These are phyloP conservation scores for Coniochaeta ligniaria DNA, from an alignment of 2,329 filamentous ascomycete genomes.

Conservation along the genomic window DNA sequence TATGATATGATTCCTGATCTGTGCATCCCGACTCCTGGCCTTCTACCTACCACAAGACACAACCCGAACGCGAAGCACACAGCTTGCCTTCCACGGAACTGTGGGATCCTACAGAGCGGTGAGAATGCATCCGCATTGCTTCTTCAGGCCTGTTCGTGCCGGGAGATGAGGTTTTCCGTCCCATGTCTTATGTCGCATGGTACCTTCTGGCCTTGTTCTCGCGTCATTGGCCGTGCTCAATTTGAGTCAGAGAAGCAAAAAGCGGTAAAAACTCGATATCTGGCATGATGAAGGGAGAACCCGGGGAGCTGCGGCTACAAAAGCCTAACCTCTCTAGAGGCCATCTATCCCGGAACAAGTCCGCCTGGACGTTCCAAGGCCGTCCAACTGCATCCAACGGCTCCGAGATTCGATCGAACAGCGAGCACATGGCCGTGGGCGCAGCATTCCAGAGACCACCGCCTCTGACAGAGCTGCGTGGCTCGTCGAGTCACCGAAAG, in stretches of 20 bases:
- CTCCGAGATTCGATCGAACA: background rate
- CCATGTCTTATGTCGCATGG: background rate
- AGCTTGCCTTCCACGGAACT: background rate
- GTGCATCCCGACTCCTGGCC: background rate
- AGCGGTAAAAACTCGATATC: background rate
- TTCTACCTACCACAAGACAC: background rate
- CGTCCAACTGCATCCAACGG: slow-evolving; percentile 5
- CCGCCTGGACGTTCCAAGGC: slow-evolving; percentile 15
- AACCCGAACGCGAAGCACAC: background rate
- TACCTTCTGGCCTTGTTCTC: background rate
- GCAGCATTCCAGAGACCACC: background rate
- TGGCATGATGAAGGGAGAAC: background rate
- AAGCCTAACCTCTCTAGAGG: background rate
- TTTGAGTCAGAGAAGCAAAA: background rate
- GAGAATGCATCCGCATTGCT: slow-evolving; percentile 2
- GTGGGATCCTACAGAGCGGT: background rate
- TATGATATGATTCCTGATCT: background rate
- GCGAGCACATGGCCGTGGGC: slow-evolving; percentile 13
- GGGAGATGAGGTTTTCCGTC: background rate
- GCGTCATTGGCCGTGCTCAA: slow-evolving; percentile 2
- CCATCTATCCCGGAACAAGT: slow-evolving; percentile 2
- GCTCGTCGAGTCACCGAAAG: background rate
- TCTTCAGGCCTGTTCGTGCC: slow-evolving; percentile 1
- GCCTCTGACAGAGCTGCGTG: background rate
- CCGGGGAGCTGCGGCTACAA: slow-evolving; percentile 1